Percentiles rank a stretch among this genome's conserved stretches.
phyloP scores from a whole-genome alignment of 495 filamentous ascomycete species.

The Aeminium ludgeri region DNA sequence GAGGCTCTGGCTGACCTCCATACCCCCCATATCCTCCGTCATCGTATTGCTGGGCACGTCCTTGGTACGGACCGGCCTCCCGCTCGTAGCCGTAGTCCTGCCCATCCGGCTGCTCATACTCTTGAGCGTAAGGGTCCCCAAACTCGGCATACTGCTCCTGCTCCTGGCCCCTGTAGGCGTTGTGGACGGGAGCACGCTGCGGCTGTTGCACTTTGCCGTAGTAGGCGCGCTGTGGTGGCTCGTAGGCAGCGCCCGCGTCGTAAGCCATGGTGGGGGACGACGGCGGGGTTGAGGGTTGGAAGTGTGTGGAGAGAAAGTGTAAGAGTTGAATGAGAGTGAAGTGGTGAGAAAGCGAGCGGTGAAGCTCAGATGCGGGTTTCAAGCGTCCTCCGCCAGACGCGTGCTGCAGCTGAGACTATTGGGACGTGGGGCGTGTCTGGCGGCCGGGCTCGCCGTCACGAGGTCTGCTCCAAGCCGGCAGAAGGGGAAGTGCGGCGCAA shows the following conservation, averaged over 20 bases:
- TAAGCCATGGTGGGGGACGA: constrained; percentile 9
- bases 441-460: no score
- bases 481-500: no score
- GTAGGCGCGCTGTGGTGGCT: constrained; percentile 10
- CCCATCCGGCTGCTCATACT: constrained; percentile 1
- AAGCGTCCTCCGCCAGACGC: no score
- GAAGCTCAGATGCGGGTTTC: no score
- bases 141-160: constrained; percentile 2
- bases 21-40: constrained; percentile 3
- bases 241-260: constrained; percentile 4
- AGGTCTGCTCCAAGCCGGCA: no score
- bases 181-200: neutral
- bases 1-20: neutral
- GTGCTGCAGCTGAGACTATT: no score
- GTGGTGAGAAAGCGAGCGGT: no score
- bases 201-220: constrained; percentile 9
- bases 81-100: neutral
- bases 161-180: neutral
- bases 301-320: no score
- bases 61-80: neutral
- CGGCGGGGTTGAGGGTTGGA: neutral
- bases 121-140: neutral
- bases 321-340: no score
- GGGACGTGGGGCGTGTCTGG: no score
- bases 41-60: constrained; percentile 2